Base-by-base conservation (phyloP, 2,329 filamentous ascomycete species). In the Harringtonia aguacate region DNA sequence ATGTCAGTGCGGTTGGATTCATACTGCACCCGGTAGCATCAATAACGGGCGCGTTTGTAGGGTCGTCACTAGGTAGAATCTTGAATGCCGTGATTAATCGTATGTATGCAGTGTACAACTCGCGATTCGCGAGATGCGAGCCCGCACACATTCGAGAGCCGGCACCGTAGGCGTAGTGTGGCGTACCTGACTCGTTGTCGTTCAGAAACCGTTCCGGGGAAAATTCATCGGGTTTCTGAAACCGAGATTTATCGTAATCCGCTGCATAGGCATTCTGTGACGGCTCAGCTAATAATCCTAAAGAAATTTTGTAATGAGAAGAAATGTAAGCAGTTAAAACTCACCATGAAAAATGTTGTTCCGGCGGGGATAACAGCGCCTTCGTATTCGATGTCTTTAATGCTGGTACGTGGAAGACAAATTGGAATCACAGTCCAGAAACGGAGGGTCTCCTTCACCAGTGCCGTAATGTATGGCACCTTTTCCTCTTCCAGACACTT, bases 361-460 rank as follows among this genome's bases (percentile, higher is more conserved):
- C 83, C 83, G 0, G 83, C 73, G 0, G 86, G 86, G 31, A 92
- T 84, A 1, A 71, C 65, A 0, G 77, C 67, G 15, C 75, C 75
- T 18, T 82, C 68, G 61, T 79, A 89, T 3, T 72, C 67, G 46
- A 90, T 84, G 49, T 84, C 79, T 52, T 81, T 83, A 56, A 84
- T 82, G 50, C 70, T 82, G 9, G 75, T 76, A 4, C 86, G 70
- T 0, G 85, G 86, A 0, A 92, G 69, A 53, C 79, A 86, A 51
- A 92, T 81, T 2, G 84, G 84, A 49, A 90, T 84, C 18, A 89
- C 84, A 3, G 79, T 83, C 73, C 79, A 90, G 67, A 78, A 90
- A 22, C 86, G 75, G 0, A 90, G 68, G 1, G 81, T 78, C 57
- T 92, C 86, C 55, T 88, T 88, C 46, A 85, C 83, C 4, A 92